Evolutionary conservation across 306 rosid genomes (phyloP).

Genomic region (Vigna angularis): DNA sequence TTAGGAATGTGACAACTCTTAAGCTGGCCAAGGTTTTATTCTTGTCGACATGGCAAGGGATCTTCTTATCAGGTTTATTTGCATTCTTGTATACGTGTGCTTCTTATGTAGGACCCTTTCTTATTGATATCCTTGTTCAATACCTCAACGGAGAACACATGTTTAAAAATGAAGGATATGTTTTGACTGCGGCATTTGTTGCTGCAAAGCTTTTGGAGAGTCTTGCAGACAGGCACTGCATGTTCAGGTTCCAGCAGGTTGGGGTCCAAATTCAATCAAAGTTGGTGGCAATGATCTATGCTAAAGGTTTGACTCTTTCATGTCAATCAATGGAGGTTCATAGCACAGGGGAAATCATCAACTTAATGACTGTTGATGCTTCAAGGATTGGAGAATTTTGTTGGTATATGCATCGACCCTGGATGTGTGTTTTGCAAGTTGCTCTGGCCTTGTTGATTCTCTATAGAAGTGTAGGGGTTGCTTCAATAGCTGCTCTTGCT

Average conservation of each 20-base stretch:
- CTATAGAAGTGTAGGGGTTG: slow-evolving; percentile 78
- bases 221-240: slow-evolving; percentile 69
- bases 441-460: slow-evolving; percentile 69
- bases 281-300: slow-evolving; percentile 67
- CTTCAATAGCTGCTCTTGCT: slow-evolving; percentile 71
- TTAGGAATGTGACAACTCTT: slow-evolving; percentile 56
- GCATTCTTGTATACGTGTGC: slow-evolving; percentile 58
- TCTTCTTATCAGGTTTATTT: slow-evolving; percentile 56
- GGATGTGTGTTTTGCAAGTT: slow-evolving; percentile 74
- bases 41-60: slow-evolving; percentile 64
- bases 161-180: slow-evolving; percentile 64
- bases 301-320: slow-evolving; percentile 75
- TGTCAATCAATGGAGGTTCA: slow-evolving; percentile 63
- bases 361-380: slow-evolving; percentile 90
- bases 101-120: slow-evolving; percentile 83
- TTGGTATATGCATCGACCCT: slow-evolving; percentile 76
- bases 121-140: slow-evolving; percentile 76
- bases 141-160: slow-evolving; percentile 64
- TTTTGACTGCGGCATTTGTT: slow-evolving; percentile 63
- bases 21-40: slow-evolving; percentile 62
- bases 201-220: slow-evolving; percentile 79
- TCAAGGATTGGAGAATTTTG: slow-evolving; percentile 69
- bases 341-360: slow-evolving; percentile 78
- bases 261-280: slow-evolving; percentile 67
- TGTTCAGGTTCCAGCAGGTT: slow-evolving; percentile 65